Evolutionary conservation across 192 early-diverging fungal species (phyloP).

Genomic region (Oehlia diaphana): DNA sequence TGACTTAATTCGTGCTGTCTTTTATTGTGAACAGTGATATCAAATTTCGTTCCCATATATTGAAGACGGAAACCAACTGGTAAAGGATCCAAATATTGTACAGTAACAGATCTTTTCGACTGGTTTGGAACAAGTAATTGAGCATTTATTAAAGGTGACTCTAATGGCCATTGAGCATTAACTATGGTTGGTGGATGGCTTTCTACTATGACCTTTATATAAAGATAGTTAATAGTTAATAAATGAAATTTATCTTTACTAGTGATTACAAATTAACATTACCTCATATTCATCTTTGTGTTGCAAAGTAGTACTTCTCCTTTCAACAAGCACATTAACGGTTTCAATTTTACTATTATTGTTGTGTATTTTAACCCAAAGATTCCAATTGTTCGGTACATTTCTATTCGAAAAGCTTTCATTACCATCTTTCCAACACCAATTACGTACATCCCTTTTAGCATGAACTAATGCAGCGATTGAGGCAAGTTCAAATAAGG

Average conservation of each 20-base stretch:
- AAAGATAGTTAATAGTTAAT: not conserved
- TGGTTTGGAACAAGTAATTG: conserved; percentile 38
- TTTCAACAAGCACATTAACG: conserved; percentile 51
- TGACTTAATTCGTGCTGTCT: conserved; percentile 64
- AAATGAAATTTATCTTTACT: conserved; percentile 39
- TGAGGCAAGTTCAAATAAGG: conserved; percentile 63
- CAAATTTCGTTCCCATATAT: conserved; percentile 82
- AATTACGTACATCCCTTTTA: conserved; percentile 63
- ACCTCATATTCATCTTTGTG: conserved; percentile 47
- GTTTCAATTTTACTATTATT: conserved; percentile 45
- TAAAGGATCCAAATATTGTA: conserved; percentile 74
- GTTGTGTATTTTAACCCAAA: conserved; percentile 47
- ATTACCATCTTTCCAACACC: conserved; percentile 54
- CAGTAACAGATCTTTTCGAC: conserved; percentile 44
- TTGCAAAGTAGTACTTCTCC: conserved; percentile 11
- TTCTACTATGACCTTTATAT: conserved; percentile 37
- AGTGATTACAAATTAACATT: not conserved
- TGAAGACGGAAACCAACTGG: conserved; percentile 81
- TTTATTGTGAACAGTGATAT: conserved; percentile 62
- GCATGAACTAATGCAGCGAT: conserved; percentile 65
- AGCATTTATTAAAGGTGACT: conserved; percentile 69
- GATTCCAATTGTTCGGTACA: conserved; percentile 46
- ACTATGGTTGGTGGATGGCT: conserved; percentile 38
- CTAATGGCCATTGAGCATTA: conserved; percentile 68
- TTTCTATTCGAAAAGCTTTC: conserved; percentile 37